These are phyloP conservation scores for Colletotrichum costaricense DNA, from an alignment of 2,329 filamentous ascomycete genomes.

Conservation along the genomic window DNA sequence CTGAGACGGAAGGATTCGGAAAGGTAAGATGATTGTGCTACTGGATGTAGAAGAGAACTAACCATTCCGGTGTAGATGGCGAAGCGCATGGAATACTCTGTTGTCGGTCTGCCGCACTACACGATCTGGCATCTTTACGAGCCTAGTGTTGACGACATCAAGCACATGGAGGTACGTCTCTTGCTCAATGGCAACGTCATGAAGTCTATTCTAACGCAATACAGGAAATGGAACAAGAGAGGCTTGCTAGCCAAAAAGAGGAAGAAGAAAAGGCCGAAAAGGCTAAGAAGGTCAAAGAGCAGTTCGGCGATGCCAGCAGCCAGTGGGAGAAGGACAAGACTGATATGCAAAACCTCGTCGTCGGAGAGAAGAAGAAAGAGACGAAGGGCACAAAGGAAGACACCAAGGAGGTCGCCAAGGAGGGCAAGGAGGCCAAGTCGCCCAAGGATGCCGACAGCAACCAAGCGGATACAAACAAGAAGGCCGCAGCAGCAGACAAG, in stretches of 20 bases:
- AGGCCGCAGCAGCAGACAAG: conserved; percentile 10
- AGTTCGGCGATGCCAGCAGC: conserved; percentile 79
- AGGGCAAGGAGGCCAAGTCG: conserved; percentile 26
- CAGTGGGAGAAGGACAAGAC: conserved; percentile 95
- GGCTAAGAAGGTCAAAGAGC: conserved; percentile 81
- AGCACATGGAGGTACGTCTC: conserved; percentile 85
- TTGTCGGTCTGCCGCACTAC: conserved; percentile 95
- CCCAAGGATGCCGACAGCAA: conserved; percentile 3
- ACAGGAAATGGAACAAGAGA: conserved; percentile 93
- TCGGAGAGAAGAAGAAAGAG: conserved; percentile 59
- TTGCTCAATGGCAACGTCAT: neutral
- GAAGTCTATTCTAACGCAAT: conserved; percentile 31
- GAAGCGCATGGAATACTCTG: conserved; percentile 93
- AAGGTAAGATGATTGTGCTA: conserved; percentile 71
- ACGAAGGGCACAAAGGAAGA: conserved; percentile 16
- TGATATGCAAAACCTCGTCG: conserved; percentile 76
- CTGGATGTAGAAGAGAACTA: conserved; percentile 17
- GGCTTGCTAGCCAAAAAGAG: conserved; percentile 81
- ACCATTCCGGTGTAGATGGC: conserved; percentile 77
- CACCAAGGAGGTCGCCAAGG: no score
- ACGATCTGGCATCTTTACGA: conserved; percentile 99
- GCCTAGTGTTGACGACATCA: conserved; percentile 96
- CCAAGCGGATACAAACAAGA: neutral
- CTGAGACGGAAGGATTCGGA: conserved; percentile 97
- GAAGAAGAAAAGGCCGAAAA: conserved; percentile 79